Percentiles rank a stretch among this genome's conserved stretches.
phyloP scores from a whole-genome alignment of 352 stramenopile genomes.

The Thalassiosira oceanica region DNA sequence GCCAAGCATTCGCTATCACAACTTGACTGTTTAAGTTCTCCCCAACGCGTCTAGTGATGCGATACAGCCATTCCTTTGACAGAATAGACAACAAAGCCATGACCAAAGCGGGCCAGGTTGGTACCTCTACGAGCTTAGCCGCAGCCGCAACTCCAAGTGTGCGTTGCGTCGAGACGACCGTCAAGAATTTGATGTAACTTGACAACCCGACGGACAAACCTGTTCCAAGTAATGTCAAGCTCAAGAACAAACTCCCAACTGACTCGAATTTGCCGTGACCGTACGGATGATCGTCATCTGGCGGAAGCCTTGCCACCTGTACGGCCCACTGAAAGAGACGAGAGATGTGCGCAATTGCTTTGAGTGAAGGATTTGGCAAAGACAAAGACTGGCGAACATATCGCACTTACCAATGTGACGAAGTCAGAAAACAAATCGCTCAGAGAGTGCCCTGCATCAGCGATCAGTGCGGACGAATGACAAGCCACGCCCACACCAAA shows the following conservation, averaged over 20 bases:
- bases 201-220: slow-evolving; percentile 62
- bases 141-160: slow-evolving; percentile 12
- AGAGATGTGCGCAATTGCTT: too few species aligned
- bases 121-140: slow-evolving; percentile 42
- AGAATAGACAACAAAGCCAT: slow-evolving; percentile 88
- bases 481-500: slow-evolving; percentile 76
- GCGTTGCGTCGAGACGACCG: slow-evolving; percentile 46
- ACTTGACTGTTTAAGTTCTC: slow-evolving; percentile 90
- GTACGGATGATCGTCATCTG: slow-evolving; percentile 88
- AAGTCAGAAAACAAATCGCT: slow-evolving; percentile 95
- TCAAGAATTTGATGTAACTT: slow-evolving; percentile 58
- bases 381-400: too few species aligned
- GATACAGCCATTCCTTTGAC: slow-evolving; percentile 92
- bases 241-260: slow-evolving; percentile 75
- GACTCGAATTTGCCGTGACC: slow-evolving; percentile 83
- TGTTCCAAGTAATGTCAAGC: slow-evolving; percentile 74
- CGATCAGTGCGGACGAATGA: slow-evolving; percentile 89
- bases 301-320: slow-evolving; percentile 87
- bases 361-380: too few species aligned
- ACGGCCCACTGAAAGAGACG: too few species aligned
- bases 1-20: slow-evolving; percentile 96
- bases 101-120: slow-evolving; percentile 81
- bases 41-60: slow-evolving; percentile 89
- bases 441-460: slow-evolving; percentile 93
- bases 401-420: too few species aligned